Percentiles rank a stretch among this genome's conserved stretches.
phyloP scores from a whole-genome alignment of 352 stramenopile genomes.

The Phytophthora foliorum region DNA sequence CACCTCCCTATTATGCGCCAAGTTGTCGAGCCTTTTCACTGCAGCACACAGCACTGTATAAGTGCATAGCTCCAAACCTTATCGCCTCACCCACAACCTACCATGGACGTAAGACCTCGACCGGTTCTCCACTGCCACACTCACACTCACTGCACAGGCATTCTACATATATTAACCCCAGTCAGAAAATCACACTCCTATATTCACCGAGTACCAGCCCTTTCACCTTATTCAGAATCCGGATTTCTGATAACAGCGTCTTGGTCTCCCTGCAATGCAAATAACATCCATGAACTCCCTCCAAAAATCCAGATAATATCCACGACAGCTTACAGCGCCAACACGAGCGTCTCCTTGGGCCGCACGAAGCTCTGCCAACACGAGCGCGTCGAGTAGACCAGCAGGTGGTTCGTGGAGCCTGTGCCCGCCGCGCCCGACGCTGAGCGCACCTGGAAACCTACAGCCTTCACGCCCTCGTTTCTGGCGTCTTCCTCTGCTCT shows the following conservation, averaged over 20 bases:
- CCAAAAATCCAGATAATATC: neutral
- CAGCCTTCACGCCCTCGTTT: constrained; percentile 17
- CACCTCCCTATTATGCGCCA: constrained; percentile 70
- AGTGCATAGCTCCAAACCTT: neutral
- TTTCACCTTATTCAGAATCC: constrained; percentile 75
- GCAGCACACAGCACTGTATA: neutral
- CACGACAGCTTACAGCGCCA: constrained; percentile 47
- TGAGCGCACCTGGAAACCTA: constrained; percentile 55
- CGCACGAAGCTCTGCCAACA: constrained; percentile 77
- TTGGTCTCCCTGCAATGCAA: constrained; percentile 53
- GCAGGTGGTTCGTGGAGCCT: constrained; percentile 47
- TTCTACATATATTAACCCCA: constrained; percentile 44
- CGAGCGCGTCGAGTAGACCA: constrained; percentile 59
- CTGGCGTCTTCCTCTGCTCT: constrained; percentile 3
- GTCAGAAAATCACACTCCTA: neutral
- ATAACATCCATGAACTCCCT: neutral
- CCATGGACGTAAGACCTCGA: constrained; percentile 67
- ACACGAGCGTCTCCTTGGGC: constrained; percentile 56
- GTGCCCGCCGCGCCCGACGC: constrained; percentile 44
- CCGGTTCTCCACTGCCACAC: constrained; percentile 72
- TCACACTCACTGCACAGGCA: constrained; percentile 70
- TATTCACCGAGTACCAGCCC: neutral
- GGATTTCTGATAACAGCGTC: constrained; percentile 75
- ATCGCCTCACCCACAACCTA: constrained; percentile 14
- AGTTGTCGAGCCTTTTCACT: constrained; percentile 63